A percentile compares a stretch with the other conserved stretches of the same genome.
Conservation (phyloP, 176 grass and related monocot species). For the Phyllostachys edulis region DNA sequence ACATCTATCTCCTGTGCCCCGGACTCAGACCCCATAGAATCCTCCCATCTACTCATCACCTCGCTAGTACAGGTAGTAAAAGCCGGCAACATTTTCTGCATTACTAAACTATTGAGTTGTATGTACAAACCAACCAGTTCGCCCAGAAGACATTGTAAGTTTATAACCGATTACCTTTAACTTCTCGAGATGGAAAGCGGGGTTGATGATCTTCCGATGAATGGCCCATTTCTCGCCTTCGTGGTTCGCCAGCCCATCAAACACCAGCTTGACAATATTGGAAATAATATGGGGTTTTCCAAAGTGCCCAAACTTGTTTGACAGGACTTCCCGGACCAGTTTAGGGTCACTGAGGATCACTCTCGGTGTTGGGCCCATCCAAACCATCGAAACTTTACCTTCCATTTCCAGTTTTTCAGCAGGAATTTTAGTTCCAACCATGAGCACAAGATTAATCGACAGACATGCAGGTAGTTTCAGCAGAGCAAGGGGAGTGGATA, state of each 20-base stretch:
- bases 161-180: conserved; percentile 30
- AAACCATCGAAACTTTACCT: conserved; percentile 49
- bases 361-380: conserved; percentile 32
- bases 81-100: conserved; percentile 54
- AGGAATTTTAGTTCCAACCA: neutral
- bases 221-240: conserved; percentile 66
- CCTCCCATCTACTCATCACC: conserved; percentile 43
- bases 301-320: conserved; percentile 32
- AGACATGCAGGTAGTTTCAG: no score
- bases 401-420: neutral
- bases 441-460: no score
- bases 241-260: neutral
- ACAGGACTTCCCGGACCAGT: conserved; percentile 28
- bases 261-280: no score
- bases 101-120: neutral
- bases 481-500: no score
- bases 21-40: neutral
- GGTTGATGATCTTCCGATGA: conserved; percentile 68
- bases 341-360: conserved; percentile 43
- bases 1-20: conserved; percentile 54
- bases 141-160: no score
- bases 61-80: conserved; percentile 45
- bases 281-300: no score
- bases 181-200: conserved; percentile 71
- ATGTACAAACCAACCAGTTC: no score